phyloP scores from a whole-genome alignment of 352 stramenopile genomes.

The Pythium pyrilobum region DNA sequence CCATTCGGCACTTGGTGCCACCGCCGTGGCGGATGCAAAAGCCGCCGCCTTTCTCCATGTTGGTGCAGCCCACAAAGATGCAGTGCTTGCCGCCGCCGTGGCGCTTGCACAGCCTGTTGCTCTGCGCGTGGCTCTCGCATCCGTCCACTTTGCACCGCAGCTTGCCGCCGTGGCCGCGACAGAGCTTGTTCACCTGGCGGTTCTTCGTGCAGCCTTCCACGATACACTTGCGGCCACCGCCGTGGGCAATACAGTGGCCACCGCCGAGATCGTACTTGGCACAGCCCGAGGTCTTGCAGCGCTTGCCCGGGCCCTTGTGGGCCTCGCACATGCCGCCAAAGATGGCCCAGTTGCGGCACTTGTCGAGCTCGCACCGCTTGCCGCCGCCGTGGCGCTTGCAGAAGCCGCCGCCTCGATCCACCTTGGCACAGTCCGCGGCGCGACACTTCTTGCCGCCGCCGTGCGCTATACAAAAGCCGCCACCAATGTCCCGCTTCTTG shows the following conservation, averaged over 20 bases:
- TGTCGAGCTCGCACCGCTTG: constrained; percentile 75
- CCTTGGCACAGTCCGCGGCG: constrained; percentile 60
- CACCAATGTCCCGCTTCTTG: constrained; percentile 82
- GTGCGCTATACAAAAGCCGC: constrained; percentile 81
- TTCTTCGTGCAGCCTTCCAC: constrained; percentile 83
- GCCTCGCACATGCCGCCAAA: constrained; percentile 67
- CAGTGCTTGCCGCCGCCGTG: constrained; percentile 76
- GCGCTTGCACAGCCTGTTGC: constrained; percentile 78
- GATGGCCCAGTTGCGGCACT: constrained; percentile 79
- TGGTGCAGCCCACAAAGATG: constrained; percentile 63
- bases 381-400: constrained; percentile 83
- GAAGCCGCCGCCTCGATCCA: constrained; percentile 73
- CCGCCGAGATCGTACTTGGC: constrained; percentile 78
- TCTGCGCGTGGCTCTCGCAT: constrained; percentile 76
- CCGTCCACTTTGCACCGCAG: constrained; percentile 70
- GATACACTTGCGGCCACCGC: constrained; percentile 77
- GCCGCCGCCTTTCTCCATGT: constrained; percentile 82
- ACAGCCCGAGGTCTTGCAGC: constrained; percentile 74
- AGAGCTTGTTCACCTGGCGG: constrained; percentile 82
- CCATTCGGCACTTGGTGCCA: constrained; percentile 64
- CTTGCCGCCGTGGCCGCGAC: constrained; percentile 75
- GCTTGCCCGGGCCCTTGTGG: constrained; percentile 75
- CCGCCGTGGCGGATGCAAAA: constrained; percentile 82
- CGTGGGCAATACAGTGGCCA: constrained; percentile 82
- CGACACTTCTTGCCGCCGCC: constrained; percentile 85